phyloP scores from a whole-genome alignment of 2,329 filamentous ascomycete species.

The Periconia sp. region DNA sequence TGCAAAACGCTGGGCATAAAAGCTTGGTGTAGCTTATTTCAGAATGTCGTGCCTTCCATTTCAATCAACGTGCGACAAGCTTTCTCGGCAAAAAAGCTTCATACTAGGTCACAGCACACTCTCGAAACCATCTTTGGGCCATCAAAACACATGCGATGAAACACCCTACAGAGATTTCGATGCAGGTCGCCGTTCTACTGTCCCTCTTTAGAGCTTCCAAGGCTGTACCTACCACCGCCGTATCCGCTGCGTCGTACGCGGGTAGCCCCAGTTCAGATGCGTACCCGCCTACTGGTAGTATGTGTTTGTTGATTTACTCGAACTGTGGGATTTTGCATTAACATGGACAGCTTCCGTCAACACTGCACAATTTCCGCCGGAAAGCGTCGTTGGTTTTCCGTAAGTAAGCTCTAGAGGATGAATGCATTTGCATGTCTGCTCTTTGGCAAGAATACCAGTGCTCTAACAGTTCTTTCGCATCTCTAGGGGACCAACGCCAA shows the following conservation, averaged over 20 bases:
- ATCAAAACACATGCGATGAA: not conserved
- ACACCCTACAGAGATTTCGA: not conserved
- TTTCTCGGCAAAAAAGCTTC: no score
- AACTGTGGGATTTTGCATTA: not conserved
- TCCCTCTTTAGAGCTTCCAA: not conserved
- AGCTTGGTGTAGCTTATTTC: not conserved
- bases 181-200: not conserved
- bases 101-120: no score
- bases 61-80: not conserved
- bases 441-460: not conserved
- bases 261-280: constrained; percentile 19
- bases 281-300: constrained; percentile 30
- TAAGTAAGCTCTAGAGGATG: not conserved
- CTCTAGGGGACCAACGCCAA: constrained; percentile 26
- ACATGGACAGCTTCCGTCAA: constrained; percentile 23
- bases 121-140: no score
- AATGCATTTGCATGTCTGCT: not conserved
- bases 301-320: constrained; percentile 1
- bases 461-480: not conserved
- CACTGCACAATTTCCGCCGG: constrained; percentile 26
- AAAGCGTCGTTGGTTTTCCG: constrained; percentile 28
- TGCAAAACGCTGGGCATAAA: not conserved
- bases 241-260: constrained; percentile 17
- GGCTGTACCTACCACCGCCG: constrained; percentile 14
- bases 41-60: not conserved